A percentile compares a stretch with the other conserved stretches of the same genome.
phyloP scores from a whole-genome alignment of 768 basidiomycete species.

The Paxillus ammoniavirescens region DNA sequence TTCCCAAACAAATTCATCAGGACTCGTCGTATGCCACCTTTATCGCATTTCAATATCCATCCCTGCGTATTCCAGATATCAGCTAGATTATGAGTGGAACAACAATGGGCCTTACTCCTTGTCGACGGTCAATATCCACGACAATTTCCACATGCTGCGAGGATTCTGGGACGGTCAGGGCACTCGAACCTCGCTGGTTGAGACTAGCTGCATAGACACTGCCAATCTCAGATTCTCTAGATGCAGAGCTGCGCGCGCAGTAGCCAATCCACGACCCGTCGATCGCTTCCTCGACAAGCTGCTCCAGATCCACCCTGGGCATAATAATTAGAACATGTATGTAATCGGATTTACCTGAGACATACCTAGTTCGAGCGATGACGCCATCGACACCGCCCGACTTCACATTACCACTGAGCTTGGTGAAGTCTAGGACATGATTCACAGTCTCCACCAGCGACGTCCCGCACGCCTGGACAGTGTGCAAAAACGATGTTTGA shows the following conservation, averaged over 20 bases:
- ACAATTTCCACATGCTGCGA: conserved; percentile 76
- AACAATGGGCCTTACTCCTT: conserved; percentile 47
- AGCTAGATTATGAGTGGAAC: not conserved
- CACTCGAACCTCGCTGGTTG: conserved; percentile 43
- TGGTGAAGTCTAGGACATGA: conserved; percentile 95
- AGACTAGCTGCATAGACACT: conserved; percentile 82
- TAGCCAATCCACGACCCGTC: conserved; percentile 96
- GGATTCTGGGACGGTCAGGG: conserved; percentile 33
- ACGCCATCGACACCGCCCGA: conserved; percentile 75
- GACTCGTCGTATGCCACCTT: conserved; percentile 87
- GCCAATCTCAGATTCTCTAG: conserved; percentile 79
- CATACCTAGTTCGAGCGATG: conserved; percentile 65
- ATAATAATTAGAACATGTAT: not conserved
- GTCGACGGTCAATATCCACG: conserved; percentile 76
- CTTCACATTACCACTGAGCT: conserved; percentile 84
- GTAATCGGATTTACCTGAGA: conserved; percentile 6
- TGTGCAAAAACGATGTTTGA: conserved; percentile 85
- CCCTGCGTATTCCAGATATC: conserved; percentile 47
- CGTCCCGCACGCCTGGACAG: conserved; percentile 93
- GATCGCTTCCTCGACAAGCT: conserved; percentile 83
- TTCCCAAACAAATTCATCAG: conserved; percentile 96
- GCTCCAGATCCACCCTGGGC: conserved; percentile 69
- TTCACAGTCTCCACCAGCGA: conserved; percentile 96
- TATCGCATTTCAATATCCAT: conserved; percentile 86
- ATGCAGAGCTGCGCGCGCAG: conserved; percentile 69